phyloP scores from a whole-genome alignment of 352 stramenopile species.

The Pythium phragmiticola region DNA sequence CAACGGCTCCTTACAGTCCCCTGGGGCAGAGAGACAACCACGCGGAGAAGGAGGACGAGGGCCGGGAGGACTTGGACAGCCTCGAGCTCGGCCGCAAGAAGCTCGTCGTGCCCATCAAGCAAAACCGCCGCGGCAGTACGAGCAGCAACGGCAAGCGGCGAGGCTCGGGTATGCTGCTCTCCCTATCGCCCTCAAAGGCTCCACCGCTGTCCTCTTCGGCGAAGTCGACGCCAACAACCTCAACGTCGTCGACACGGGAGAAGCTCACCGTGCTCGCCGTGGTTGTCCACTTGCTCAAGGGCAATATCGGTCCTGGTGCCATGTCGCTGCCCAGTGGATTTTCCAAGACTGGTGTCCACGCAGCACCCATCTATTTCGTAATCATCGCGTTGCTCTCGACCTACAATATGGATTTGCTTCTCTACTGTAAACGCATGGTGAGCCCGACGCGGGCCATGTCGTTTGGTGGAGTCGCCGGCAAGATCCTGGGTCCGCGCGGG shows the following conservation, averaged over 20 bases:
- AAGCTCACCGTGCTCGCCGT: constrained; percentile 56
- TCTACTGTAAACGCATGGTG: constrained; percentile 64
- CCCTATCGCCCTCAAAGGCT: background rate
- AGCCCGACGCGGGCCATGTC: constrained; percentile 54
- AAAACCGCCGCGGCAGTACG: background rate
- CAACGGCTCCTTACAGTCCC: background rate
- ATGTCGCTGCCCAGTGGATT: constrained; percentile 81
- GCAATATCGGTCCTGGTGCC: constrained; percentile 73
- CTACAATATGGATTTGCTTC: constrained; percentile 84
- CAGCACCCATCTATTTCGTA: constrained; percentile 58
- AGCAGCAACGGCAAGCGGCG: constrained; percentile 6
- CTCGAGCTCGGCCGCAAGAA: constrained; percentile 14
- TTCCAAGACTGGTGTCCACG: constrained; percentile 69
- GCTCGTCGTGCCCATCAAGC: constrained; percentile 13
- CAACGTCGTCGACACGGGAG: constrained; percentile 19
- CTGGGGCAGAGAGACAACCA: background rate
- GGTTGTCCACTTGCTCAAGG: constrained; percentile 71
- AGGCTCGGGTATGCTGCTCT: background rate
- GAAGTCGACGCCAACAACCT: background rate
- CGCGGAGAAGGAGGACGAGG: background rate
- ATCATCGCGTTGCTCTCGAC: constrained; percentile 65
- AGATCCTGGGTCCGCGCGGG: constrained; percentile 56
- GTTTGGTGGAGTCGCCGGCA: constrained; percentile 67
- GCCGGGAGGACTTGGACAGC: constrained; percentile 6
- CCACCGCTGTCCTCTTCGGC: background rate